phyloP scores from a whole-genome alignment of 164 flowering plant species.

The Tinospora cordifolia region DNA sequence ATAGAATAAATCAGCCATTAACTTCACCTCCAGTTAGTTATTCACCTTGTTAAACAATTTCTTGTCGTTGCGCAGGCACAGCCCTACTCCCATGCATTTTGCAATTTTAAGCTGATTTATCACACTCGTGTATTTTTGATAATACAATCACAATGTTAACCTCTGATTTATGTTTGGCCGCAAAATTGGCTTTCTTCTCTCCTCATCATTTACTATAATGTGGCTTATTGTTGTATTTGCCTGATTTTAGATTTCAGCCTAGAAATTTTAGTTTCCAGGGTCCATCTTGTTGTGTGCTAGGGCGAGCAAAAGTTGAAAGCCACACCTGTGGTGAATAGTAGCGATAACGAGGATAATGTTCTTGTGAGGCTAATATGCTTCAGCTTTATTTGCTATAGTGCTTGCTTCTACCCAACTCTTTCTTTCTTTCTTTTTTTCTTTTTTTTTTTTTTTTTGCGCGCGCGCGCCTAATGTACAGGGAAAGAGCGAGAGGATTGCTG shows the following conservation, averaged over 20 bases:
- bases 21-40: neutral
- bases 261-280: neutral
- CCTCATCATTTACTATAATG: neutral
- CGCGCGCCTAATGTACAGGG: too few species aligned
- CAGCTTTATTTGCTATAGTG: neutral
- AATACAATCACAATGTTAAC: neutral
- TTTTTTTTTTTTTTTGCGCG: too few species aligned
- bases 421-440: too few species aligned
- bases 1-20: neutral
- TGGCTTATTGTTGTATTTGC: neutral
- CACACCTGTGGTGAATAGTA: slow-evolving; percentile 4
- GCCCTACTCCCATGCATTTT: neutral
- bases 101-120: neutral
- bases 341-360: slow-evolving; percentile 5
- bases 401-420: neutral
- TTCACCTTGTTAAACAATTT: neutral
- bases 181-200: neutral
- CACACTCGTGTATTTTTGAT: neutral
- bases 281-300: neutral
- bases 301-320: neutral
- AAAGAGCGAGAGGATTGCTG: too few species aligned
- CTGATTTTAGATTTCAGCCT: neutral
- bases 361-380: neutral
- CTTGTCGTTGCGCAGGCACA: neutral
- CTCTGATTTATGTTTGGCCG: neutral